phyloP scores from a whole-genome alignment of 2,329 filamentous ascomycete species.

The Cladobotryum protrusum region DNA sequence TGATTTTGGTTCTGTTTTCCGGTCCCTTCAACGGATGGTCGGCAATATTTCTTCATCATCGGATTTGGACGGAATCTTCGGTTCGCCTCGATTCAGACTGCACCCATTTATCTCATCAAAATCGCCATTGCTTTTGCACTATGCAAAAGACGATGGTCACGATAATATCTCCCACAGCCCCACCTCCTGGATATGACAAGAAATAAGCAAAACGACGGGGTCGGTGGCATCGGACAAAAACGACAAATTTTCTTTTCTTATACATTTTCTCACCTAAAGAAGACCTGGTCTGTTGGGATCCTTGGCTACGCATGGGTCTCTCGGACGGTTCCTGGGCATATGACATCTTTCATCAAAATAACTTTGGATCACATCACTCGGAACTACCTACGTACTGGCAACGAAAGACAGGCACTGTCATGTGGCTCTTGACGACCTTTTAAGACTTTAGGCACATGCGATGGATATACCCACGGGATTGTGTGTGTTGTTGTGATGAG shows the following conservation, averaged over 20 bases:
- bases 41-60: slow-evolving; percentile 19
- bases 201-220: slow-evolving; percentile 7
- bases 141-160: not conserved
- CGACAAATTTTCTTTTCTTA: slow-evolving; percentile 15
- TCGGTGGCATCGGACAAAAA: slow-evolving; percentile 5
- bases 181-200: slow-evolving; percentile 4
- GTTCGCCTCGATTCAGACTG: slow-evolving; percentile 14
- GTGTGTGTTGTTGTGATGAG: slow-evolving; percentile 31
- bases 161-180: not conserved
- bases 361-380: slow-evolving; percentile 30
- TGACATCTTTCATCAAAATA: slow-evolving; percentile 23
- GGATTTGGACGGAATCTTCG: slow-evolving; percentile 25
- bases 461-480: slow-evolving; percentile 38
- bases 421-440: slow-evolving; percentile 30
- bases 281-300: slow-evolving; percentile 21
- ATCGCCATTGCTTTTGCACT: not conserved
- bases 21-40: slow-evolving; percentile 24
- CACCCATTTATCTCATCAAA: slow-evolving; percentile 1
- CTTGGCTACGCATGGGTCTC: slow-evolving; percentile 24
- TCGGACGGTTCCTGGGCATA: slow-evolving; percentile 21
- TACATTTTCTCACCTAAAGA: slow-evolving; percentile 12
- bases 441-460: slow-evolving; percentile 33
- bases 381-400: slow-evolving; percentile 27
- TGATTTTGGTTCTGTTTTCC: slow-evolving; percentile 18
- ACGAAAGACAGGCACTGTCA: slow-evolving; percentile 29